Conservation (phyloP, 2,329 filamentous ascomycete species). For the Cladophialophora carrionii region DNA sequence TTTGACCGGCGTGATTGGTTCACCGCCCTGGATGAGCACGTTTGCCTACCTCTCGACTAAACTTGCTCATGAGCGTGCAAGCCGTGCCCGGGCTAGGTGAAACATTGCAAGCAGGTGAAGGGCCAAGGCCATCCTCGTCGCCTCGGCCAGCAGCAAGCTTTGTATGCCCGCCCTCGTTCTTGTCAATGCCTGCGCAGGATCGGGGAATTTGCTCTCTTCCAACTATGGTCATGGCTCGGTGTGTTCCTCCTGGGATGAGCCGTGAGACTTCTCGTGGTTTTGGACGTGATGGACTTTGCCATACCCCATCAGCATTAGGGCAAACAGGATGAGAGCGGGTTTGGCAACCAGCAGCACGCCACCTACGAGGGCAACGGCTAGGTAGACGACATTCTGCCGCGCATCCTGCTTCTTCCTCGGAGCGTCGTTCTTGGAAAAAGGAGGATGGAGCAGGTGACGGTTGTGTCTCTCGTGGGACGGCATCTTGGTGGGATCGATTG, state of each 20-base stretch:
- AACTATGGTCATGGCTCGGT: slow-evolving; percentile 1
- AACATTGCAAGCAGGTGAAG: not conserved
- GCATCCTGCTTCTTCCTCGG: not conserved
- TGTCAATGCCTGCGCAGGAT: slow-evolving; percentile 7
- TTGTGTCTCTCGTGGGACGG: not conserved
- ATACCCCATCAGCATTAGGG: slow-evolving; percentile 15
- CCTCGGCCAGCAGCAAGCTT: not conserved
- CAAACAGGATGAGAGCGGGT: slow-evolving; percentile 18
- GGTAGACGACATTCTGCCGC: slow-evolving; percentile 15
- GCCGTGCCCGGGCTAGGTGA: not conserved
- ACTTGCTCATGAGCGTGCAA: not conserved
- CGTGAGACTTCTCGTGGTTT: slow-evolving; percentile 9
- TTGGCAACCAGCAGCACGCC: slow-evolving; percentile 16
- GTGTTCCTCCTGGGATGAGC: not conserved
- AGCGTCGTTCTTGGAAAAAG: not conserved
- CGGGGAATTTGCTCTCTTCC: slow-evolving; percentile 1
- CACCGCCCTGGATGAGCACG: not conserved
- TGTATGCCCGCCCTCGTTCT: not conserved
- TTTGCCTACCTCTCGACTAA: not conserved
- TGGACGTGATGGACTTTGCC: slow-evolving; percentile 22
- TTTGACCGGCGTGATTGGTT: not conserved
- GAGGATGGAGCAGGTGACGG: slow-evolving; percentile 5
- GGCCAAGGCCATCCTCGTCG: not conserved
- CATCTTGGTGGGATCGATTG: not conserved
- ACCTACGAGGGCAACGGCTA: slow-evolving; percentile 10